These are phyloP conservation scores for Echinochloa phyllopogon DNA, from an alignment of 176 grass and related monocot species.

Conservation along the genomic window DNA sequence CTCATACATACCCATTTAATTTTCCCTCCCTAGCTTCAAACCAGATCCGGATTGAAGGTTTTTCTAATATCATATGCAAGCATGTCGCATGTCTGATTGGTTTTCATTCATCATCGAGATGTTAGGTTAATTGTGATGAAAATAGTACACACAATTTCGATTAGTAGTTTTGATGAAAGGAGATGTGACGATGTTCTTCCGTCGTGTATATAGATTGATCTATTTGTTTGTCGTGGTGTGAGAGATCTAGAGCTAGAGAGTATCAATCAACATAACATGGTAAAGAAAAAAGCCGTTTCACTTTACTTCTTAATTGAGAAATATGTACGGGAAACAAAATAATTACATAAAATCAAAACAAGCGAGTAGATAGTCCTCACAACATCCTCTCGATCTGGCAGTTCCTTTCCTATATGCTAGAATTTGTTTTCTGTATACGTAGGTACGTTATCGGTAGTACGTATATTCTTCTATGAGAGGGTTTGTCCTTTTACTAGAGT, in stretches of 20 bases:
- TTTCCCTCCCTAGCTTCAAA: not conserved
- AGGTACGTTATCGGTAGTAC: not conserved
- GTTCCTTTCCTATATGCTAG: slow-evolving; percentile 24
- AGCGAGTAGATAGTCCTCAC: not conserved
- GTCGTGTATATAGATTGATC: slow-evolving; percentile 27
- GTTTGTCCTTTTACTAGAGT: slow-evolving; percentile 1
- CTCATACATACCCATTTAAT: not conserved
- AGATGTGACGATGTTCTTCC: slow-evolving; percentile 37
- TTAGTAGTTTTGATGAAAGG: slow-evolving; percentile 9
- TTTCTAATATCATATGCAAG: slow-evolving; percentile 6
- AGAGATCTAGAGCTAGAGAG: slow-evolving; percentile 40
- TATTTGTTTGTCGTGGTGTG: slow-evolving; percentile 49
- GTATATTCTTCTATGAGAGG: not conserved
- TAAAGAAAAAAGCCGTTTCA: slow-evolving; percentile 17
- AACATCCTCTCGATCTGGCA: not conserved
- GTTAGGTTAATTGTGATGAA: not conserved
- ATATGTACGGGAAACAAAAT: slow-evolving; percentile 8
- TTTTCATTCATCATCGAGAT: not conserved
- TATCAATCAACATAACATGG: slow-evolving; percentile 9
- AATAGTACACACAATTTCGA: not conserved
- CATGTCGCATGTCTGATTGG: not conserved
- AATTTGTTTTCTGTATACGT: not conserved
- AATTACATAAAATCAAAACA: slow-evolving; percentile 35
- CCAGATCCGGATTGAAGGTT: not conserved
- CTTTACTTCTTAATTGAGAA: slow-evolving; percentile 19